phyloP scores from a whole-genome alignment of 2,329 filamentous ascomycete genomes.

The Blastomyces percursus region DNA sequence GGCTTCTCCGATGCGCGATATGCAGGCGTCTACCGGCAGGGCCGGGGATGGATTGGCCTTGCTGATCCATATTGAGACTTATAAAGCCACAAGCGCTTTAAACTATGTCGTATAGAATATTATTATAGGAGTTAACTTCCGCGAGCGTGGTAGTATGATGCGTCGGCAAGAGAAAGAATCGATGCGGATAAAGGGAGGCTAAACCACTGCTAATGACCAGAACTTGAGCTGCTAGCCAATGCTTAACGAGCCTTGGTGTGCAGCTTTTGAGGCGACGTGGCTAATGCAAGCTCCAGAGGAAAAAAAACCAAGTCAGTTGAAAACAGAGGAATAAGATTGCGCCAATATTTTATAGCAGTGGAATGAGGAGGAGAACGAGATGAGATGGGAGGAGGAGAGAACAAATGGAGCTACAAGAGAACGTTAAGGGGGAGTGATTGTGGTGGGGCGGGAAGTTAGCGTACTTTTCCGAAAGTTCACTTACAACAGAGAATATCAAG shows the following conservation, averaged over 20 bases:
- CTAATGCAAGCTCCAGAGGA: background rate
- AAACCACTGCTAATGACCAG: conserved; percentile 3
- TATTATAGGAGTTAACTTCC: background rate
- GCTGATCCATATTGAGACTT: conserved; percentile 1
- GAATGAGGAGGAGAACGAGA: background rate
- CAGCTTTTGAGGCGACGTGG: conserved; percentile 4
- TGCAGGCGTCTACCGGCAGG: conserved; percentile 74
- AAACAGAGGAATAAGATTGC: background rate
- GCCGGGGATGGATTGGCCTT: conserved; percentile 46
- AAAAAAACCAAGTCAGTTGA: background rate
- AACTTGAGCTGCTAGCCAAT: conserved; percentile 3
- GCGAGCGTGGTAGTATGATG: background rate
- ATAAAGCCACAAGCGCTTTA: conserved; percentile 4
- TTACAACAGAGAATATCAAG: background rate
- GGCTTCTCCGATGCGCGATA: conserved; percentile 86
- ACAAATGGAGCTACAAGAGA: background rate
- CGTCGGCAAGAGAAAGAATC: conserved; percentile 2
- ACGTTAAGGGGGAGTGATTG: too few relatives aligned
- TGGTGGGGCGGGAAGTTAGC: background rate
- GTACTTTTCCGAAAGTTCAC: background rate
- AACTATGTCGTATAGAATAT: conserved; percentile 1
- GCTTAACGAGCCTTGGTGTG: background rate
- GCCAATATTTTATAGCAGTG: background rate
- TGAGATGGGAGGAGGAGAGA: background rate
- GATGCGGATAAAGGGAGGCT: conserved; percentile 1